Base-by-base conservation (phyloP, 1,284 basidiomycete genomes). In the Fomitopsis pinicola region DNA sequence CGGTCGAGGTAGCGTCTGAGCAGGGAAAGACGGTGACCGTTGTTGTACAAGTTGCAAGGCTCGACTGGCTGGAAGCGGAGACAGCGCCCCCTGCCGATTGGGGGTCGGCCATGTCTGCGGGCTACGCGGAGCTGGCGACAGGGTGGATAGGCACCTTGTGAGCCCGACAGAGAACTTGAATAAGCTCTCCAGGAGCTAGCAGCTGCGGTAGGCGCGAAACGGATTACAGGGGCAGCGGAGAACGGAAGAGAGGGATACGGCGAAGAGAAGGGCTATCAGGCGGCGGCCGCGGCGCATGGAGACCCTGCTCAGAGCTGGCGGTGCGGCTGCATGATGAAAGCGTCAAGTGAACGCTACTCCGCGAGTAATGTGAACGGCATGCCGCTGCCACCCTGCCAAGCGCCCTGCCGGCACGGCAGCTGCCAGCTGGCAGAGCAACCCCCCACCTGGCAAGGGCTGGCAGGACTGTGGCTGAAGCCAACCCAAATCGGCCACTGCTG, bases 121-220 rank as follows among this genome's bases (percentile, higher is more conserved):
- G 52, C 52, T 36, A 54, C 35, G 35, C 35, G 36, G 15, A 40
- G 52, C 52, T 54, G 52, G 42, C 40, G 45, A 50, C 40, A 45
- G 40, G 42, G 45, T 38, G 42, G 14, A 58, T 5, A 26, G 8
- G 59, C 59, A 60, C 54, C 22, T 36, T 33, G 53, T 22, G 53
- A 46, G 53, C 42, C 53, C 19, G 22, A 15, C 40, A 53, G 52
- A 54, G 52, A 54, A 50, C 45, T 30, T 22, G 50, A 36, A 53
- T 14, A 28, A 46, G 59, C 59, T 60, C 59, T 42, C 59, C 59
- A 42, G 59, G 59, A 60, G 59, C 59, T 38, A 28, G 19, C 42
- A 60, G 44, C 36, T 50, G 36, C 35, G 19, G 52, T 26, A 54
- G 35, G 17, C 52, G 52, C 35, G 19, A 19, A 54, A 5, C 10